These are phyloP conservation scores for Triadica sebifera DNA, from an alignment of 345 rosid genomes.

Conservation along the genomic window DNA sequence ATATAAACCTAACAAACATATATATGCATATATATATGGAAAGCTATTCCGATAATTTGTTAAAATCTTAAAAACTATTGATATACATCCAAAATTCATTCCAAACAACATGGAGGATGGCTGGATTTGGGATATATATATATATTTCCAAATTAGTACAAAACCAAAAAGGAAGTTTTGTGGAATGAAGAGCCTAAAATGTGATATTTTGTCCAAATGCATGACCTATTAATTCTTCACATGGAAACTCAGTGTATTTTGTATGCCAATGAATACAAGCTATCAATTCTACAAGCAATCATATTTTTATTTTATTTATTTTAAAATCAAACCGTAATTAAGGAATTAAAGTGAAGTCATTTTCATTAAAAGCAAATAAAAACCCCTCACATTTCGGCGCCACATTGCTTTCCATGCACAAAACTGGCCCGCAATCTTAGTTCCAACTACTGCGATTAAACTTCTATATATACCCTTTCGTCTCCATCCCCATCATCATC, in stretches of 20 bases:
- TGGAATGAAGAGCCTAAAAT: background rate
- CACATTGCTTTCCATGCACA: background rate
- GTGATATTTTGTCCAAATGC: background rate
- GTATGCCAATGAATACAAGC: background rate
- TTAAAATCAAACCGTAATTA: too few relatives aligned
- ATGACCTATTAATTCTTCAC: constrained; percentile 6
- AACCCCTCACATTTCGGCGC: background rate
- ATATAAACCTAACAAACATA: too few relatives aligned
- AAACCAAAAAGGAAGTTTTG: background rate
- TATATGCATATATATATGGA: too few relatives aligned
- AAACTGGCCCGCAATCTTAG: too few relatives aligned
- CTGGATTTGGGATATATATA: background rate
- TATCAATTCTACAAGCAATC: background rate
- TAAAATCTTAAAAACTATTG: too few relatives aligned
- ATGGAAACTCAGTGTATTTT: background rate
- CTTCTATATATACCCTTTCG: constrained; percentile 3
- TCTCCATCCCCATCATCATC: background rate
- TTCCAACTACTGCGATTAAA: background rate
- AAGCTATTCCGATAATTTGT: too few relatives aligned
- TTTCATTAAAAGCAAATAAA: background rate
- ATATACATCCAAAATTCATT: background rate
- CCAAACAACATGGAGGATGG: background rate
- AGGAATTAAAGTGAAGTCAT: background rate
- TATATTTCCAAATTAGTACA: background rate
- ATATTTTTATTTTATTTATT: background rate